Evolutionary conservation across 2,329 filamentous ascomycete species (phyloP).

Genomic region (Diaporthe destruens): DNA sequence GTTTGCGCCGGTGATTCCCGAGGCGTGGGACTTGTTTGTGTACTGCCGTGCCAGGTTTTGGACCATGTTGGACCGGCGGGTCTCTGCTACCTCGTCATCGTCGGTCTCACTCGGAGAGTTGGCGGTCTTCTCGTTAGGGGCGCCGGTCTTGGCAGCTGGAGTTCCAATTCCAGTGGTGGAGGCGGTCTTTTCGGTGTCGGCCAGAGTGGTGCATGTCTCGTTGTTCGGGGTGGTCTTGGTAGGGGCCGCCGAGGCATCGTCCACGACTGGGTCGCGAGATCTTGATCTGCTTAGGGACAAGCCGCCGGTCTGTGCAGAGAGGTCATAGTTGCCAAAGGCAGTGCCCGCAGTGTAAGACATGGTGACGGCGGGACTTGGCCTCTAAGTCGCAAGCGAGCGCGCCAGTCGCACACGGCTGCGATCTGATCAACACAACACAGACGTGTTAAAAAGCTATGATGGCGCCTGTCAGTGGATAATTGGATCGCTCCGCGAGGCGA

Average conservation of each 20-base stretch:
- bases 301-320: slow-evolving; percentile 58
- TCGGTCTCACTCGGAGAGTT: slow-evolving; percentile 49
- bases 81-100: slow-evolving; percentile 58
- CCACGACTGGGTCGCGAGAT: slow-evolving; percentile 41
- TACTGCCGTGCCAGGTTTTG: slow-evolving; percentile 69
- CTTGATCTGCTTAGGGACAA: slow-evolving; percentile 48
- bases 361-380: slow-evolving; percentile 31
- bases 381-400: slow-evolving; percentile 3
- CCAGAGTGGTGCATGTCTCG: slow-evolving; percentile 40
- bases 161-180: not conserved
- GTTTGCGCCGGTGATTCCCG: slow-evolving; percentile 55
- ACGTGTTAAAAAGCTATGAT: not conserved
- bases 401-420: not conserved
- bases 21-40: slow-evolving; percentile 60
- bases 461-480: not conserved
- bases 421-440: not conserved
- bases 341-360: slow-evolving; percentile 58
- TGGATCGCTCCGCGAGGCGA: not conserved
- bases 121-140: slow-evolving; percentile 34
- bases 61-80: slow-evolving; percentile 64
- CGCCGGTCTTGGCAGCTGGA: slow-evolving; percentile 53
- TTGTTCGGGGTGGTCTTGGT: slow-evolving; percentile 42
- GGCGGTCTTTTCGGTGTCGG: slow-evolving; percentile 47
- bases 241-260: slow-evolving; percentile 37
- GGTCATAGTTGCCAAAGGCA: slow-evolving; percentile 63